A percentile compares a stretch with the other conserved stretches of the same genome.
Conservation (phyloP, 768 basidiomycete genomes). For the Pleurotus salmoneostramineus region DNA sequence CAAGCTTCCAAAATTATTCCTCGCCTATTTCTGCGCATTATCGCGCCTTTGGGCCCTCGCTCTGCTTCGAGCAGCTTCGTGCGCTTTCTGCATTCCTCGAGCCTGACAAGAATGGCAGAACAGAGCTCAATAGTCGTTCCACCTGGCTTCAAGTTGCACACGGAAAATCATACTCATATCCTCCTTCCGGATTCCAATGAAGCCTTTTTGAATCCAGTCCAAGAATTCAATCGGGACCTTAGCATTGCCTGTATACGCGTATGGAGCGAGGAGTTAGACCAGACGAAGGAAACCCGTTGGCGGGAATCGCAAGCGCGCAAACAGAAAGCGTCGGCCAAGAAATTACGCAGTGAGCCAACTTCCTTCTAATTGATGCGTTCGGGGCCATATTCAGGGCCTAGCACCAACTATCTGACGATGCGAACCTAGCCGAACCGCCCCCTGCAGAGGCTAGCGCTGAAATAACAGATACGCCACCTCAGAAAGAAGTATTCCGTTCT, state of each 20-base stretch:
- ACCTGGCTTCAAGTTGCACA: constrained; percentile 73
- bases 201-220: constrained; percentile 95
- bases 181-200: constrained; percentile 70
- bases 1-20: too few species aligned
- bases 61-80: too few species aligned
- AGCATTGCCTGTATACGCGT: constrained; percentile 87
- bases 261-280: constrained; percentile 77
- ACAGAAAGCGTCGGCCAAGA: constrained; percentile 33
- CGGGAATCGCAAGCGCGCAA: constrained; percentile 46
- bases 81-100: background rate
- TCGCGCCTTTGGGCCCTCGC: background rate
- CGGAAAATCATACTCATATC: constrained; percentile 79
- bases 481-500: constrained; percentile 5
- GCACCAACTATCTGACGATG: constrained; percentile 3
- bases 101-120: constrained; percentile 17
- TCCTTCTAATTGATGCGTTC: background rate
- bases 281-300: constrained; percentile 62
- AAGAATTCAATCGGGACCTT: constrained; percentile 96
- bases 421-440: background rate
- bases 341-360: constrained; percentile 38
- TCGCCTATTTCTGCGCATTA: background rate
- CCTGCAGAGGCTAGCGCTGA: background rate
- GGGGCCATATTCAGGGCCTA: background rate
- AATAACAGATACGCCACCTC: background rate
- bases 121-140: constrained; percentile 42